These are phyloP conservation scores for Pseudogymnoascus sp. DNA, from an alignment of 2,329 filamentous ascomycete species.

Conservation along the genomic window DNA sequence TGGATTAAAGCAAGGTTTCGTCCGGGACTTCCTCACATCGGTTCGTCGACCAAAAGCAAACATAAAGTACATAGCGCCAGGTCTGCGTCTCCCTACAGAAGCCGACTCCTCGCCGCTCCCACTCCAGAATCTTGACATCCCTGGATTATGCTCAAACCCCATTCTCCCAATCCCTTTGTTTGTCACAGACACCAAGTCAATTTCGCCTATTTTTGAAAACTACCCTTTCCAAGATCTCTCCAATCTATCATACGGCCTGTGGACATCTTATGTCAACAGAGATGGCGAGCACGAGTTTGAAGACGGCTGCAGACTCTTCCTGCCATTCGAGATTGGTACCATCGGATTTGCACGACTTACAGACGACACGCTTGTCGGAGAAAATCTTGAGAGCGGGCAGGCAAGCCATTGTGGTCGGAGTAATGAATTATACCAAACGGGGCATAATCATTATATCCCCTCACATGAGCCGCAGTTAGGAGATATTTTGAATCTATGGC, in stretches of 20 bases:
- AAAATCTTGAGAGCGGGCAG: neutral
- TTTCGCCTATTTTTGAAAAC: conserved; percentile 9
- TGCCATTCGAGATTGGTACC: conserved; percentile 10
- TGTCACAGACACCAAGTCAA: conserved; percentile 12
- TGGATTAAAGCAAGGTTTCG: conserved; percentile 10
- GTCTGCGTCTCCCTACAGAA: conserved; percentile 10
- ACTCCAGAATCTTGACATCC: neutral
- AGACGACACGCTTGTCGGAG: conserved; percentile 12
- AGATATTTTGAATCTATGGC: conserved; percentile 24
- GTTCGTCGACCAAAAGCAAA: conserved; percentile 11
- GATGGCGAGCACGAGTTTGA: conserved; percentile 8
- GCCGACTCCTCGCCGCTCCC: conserved; percentile 5
- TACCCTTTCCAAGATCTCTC: conserved; percentile 10
- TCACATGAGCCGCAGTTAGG: conserved; percentile 17
- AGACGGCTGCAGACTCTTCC: conserved; percentile 12
- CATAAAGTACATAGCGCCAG: conserved; percentile 12
- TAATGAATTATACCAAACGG: conserved; percentile 16
- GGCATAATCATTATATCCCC: conserved; percentile 16
- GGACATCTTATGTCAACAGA: conserved; percentile 9
- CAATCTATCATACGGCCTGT: conserved; percentile 11
- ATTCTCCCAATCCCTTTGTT: conserved; percentile 13
- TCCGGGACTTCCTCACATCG: conserved; percentile 11
- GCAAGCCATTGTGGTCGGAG: conserved; percentile 5
- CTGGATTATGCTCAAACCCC: neutral
- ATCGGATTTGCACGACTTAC: conserved; percentile 11